Evolutionary conservation across 306 rosid species (phyloP).

Genomic region (Prunus mongolica): DNA sequence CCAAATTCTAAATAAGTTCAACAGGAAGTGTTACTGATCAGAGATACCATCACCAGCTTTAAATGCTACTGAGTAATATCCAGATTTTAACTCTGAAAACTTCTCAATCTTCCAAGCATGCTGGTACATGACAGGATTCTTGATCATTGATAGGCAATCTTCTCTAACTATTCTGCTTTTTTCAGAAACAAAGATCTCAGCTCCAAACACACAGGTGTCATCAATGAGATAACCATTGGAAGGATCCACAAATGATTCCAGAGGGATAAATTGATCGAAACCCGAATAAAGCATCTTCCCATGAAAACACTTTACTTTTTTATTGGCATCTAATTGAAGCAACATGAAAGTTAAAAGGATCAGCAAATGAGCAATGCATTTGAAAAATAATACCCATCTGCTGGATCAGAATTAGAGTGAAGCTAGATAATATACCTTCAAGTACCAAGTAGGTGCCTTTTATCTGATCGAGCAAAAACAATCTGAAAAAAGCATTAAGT

Average conservation of each 20-base stretch:
- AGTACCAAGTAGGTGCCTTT: constrained; percentile 38
- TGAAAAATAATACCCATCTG: too few relatives aligned
- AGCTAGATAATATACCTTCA: constrained; percentile 25
- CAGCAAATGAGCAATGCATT: not conserved
- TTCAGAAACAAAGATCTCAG: constrained; percentile 21
- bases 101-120: constrained; percentile 32
- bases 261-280: constrained; percentile 27
- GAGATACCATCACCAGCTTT: too few relatives aligned
- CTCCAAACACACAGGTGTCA: too few relatives aligned
- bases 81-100: constrained; percentile 28
- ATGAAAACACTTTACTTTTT: too few relatives aligned
- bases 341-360: constrained; percentile 17
- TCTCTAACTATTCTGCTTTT: constrained; percentile 35
- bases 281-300: not conserved
- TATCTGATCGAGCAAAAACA: constrained; percentile 35
- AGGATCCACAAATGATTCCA: too few relatives aligned
- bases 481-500: constrained; percentile 27
- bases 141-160: constrained; percentile 38
- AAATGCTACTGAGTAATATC: not conserved
- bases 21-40: too few relatives aligned
- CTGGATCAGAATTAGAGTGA: too few relatives aligned
- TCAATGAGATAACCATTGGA: too few relatives aligned
- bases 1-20: too few relatives aligned
- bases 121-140: constrained; percentile 23
- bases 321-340: not conserved